Evolutionary conservation across 2,329 filamentous ascomycete genomes (phyloP), one percentile per base, ranked within the genome.

Genomic region (Xylariaceae sp.): DNA sequence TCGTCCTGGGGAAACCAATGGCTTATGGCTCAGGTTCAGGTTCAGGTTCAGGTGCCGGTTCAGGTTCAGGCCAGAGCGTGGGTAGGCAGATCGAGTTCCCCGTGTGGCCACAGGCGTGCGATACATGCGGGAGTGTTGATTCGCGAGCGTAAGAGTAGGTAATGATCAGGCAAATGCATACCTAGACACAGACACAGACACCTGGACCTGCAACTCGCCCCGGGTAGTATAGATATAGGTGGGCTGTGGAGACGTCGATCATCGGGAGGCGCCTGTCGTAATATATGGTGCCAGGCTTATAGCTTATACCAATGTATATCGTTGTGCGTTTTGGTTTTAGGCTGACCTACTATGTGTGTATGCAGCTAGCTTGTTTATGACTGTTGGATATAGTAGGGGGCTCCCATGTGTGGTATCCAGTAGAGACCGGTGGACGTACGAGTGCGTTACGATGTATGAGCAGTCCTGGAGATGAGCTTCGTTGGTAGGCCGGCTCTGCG

Each of bases 161-260:
- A 58, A 44, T 53, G 59, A 53, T 41, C 41, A 56, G 57, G 34
- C n/a, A 56, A 39, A 18, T 51, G 45, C 44, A 41, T 44, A 35
- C 49, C 49, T 57, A 55, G 53, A 59, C 55, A 59, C 23, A 30
- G 23, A 30, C 23, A 30, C 23, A 30, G 23, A 30, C 23, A 30
- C 44, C 54, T 56, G 56, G 57, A 59, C 44, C 53, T 56, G 53
- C 56, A 55, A 54, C 50, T 55, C 49, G 53, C 53, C 60, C 58
- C 56, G 10, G 49, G 49, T 54, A 60, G 52, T 54, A 56, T 57
- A 60, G 58, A 61, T 56, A 58, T 56, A 61, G 58, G 57, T 61
- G 64, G 64, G 63, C 53, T 64, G 70, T 71, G 70, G 70, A 65
- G 69, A 71, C 67, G 70, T 71, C 66, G 71, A 72, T 72, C 71